These are phyloP conservation scores for Sugiyamaella pinicola DNA, from an alignment of 1,139 yeast species.

Conservation along the genomic window DNA sequence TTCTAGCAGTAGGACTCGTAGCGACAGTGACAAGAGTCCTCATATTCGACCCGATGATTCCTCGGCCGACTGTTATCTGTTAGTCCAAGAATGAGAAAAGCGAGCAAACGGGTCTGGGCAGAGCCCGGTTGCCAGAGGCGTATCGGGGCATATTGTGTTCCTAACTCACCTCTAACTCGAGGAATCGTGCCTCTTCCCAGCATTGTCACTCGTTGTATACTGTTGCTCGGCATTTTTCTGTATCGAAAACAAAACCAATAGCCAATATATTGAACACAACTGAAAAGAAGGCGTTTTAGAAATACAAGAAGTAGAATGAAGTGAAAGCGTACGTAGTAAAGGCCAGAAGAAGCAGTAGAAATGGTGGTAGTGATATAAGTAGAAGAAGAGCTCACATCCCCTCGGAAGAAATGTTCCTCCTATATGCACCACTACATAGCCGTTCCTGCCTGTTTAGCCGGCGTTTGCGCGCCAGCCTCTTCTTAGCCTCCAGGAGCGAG, in stretches of 20 bases:
- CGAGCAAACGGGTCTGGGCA: slow-evolving; percentile 1
- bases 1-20: too few species aligned
- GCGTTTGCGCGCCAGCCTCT: background rate
- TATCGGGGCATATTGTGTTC: background rate
- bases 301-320: too few species aligned
- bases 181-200: slow-evolving; percentile 8
- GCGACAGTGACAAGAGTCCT: slow-evolving; percentile 1
- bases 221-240: slow-evolving; percentile 8
- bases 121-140: background rate
- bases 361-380: background rate
- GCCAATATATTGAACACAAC: too few species aligned
- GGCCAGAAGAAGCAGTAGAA: background rate
- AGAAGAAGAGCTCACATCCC: background rate
- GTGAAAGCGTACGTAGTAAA: background rate
- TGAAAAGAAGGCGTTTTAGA: too few species aligned
- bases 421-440: background rate
- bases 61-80: background rate
- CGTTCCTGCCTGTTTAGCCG: background rate
- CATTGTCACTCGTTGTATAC: slow-evolving; percentile 8
- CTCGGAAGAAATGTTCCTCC: background rate
- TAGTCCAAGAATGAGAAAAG: background rate
- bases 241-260: background rate
- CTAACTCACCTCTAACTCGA: slow-evolving; percentile 9
- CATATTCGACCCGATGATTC: background rate
- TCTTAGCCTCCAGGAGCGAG: too few species aligned